These are phyloP conservation scores for Globomyces pollinis-pini DNA, from an alignment of 192 early-diverging fungal species.

Conservation along the genomic window DNA sequence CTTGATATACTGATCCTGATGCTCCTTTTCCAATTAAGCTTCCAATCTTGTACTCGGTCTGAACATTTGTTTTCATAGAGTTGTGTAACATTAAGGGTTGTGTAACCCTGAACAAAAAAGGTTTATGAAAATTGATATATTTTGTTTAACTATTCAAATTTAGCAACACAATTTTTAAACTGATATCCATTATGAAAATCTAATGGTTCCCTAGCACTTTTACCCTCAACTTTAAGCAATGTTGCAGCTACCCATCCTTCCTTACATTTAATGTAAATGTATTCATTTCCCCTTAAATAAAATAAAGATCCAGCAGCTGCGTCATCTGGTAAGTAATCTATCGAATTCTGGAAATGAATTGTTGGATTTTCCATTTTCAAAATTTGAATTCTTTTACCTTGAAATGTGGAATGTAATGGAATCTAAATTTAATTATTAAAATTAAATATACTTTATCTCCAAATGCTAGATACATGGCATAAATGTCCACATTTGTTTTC, in stretches of 20 bases:
- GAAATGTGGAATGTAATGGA: slow-evolving; percentile 44
- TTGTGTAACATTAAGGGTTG: no score
- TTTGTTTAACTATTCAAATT: background rate
- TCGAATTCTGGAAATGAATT: background rate
- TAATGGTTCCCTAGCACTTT: slow-evolving; percentile 38
- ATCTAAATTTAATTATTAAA: slow-evolving; percentile 42
- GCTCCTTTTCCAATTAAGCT: background rate
- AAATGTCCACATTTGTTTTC: slow-evolving; percentile 52
- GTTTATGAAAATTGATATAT: no score
- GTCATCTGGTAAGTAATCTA: slow-evolving; percentile 12
- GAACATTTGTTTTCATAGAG: no score
- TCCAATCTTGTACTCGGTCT: no score
- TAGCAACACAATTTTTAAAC: background rate
- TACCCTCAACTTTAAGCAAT: slow-evolving; percentile 53
- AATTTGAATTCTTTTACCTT: slow-evolving; percentile 35
- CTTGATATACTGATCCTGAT: background rate
- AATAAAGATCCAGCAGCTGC: slow-evolving; percentile 36
- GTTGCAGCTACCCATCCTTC: slow-evolving; percentile 45
- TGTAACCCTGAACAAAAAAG: no score
- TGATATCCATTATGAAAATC: slow-evolving; percentile 71
- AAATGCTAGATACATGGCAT: slow-evolving; percentile 63
- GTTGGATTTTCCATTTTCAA: slow-evolving; percentile 16
- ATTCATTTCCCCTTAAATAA: slow-evolving; percentile 14
- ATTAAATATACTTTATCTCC: slow-evolving; percentile 53
- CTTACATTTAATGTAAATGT: slow-evolving; percentile 42